Evolutionary conservation across 2,329 filamentous ascomycete species (phyloP).

Genomic region (Ambrosiella xylebori): DNA sequence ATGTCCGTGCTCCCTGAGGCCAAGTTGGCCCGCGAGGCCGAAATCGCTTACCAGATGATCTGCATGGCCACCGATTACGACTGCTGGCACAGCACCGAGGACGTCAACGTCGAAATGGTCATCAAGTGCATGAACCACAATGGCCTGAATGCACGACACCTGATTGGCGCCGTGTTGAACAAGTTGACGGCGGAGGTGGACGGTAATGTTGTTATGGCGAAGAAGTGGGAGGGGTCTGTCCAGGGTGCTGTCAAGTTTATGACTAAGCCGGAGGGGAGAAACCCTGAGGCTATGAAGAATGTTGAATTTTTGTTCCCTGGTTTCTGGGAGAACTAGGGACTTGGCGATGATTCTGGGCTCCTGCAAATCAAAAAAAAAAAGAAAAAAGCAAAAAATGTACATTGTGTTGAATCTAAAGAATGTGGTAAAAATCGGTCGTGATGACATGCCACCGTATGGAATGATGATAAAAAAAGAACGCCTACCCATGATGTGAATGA

Average conservation of each 20-base stretch:
- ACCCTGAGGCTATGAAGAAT: conserved; percentile 58
- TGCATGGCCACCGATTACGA: conserved; percentile 99
- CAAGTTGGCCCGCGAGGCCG: conserved; percentile 88
- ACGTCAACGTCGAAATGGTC: conserved; percentile 92
- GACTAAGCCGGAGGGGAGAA: conserved; percentile 61
- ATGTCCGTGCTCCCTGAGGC: conserved; percentile 93
- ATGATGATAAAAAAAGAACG: too few species aligned
- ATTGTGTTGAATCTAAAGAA: background rate
- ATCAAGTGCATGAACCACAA: conserved; percentile 94
- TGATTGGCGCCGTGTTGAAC: conserved; percentile 77
- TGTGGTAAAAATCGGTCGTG: background rate
- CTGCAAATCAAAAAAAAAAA: background rate
- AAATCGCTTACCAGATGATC: conserved; percentile 95
- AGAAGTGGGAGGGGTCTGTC: conserved; percentile 60
- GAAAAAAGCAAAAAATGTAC: background rate
- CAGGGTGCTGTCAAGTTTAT: conserved; percentile 66
- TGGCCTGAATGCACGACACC: conserved; percentile 65
- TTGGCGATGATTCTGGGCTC: background rate
- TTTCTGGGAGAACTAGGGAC: conserved; percentile 32
- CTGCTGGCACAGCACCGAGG: conserved; percentile 76
- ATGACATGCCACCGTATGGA: too few species aligned
- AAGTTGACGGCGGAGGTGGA: conserved; percentile 66
- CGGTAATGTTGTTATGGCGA: conserved; percentile 56
- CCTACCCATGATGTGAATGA: too few species aligned
- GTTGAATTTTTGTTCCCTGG: conserved; percentile 77